Percentiles rank a stretch among this genome's conserved stretches.
phyloP scores from a whole-genome alignment of 1,284 basidiomycete species.

The Xanthoconium separans region DNA sequence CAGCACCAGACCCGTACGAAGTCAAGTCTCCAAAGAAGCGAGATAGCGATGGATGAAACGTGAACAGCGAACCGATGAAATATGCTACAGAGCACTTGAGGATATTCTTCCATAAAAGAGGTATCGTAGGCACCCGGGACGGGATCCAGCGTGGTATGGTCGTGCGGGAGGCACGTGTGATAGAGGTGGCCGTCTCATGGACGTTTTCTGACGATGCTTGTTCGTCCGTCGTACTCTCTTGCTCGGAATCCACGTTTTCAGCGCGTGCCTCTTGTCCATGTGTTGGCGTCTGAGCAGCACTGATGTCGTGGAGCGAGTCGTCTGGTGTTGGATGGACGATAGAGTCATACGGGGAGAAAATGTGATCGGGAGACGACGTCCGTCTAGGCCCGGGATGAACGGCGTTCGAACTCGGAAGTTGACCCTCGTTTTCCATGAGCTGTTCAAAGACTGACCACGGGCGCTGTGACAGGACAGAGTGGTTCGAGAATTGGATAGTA shows the following conservation, averaged over 20 bases:
- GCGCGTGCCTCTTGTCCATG: background rate
- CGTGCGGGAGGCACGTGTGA: constrained; percentile 10
- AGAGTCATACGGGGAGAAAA: background rate
- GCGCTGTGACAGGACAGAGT: constrained; percentile 21
- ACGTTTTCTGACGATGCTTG: constrained; percentile 26
- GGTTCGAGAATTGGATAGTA: background rate
- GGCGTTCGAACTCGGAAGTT: constrained; percentile 29
- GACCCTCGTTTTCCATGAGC: constrained; percentile 65
- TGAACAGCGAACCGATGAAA: constrained; percentile 88
- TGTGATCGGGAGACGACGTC: constrained; percentile 1
- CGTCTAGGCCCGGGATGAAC: constrained; percentile 5
- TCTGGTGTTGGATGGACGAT: constrained; percentile 17
- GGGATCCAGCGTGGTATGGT: constrained; percentile 7
- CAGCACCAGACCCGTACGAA: constrained; percentile 42
- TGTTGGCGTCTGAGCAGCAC: background rate
- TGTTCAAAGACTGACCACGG: constrained; percentile 74
- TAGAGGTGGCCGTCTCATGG: constrained; percentile 12
- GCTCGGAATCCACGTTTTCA: background rate
- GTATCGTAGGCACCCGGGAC: constrained; percentile 37
- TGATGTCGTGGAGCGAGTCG: constrained; percentile 11
- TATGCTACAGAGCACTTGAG: constrained; percentile 93
- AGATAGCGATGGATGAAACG: constrained; percentile 76
- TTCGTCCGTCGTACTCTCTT: background rate
- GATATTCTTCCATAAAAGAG: constrained; percentile 67
- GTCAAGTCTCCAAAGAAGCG: constrained; percentile 63